Percentiles rank a stretch among this genome's conserved stretches.
These are phyloP conservation scores for Xylaria castorea DNA, from an alignment of 495 filamentous ascomycete genomes.

Conservation along the genomic window DNA sequence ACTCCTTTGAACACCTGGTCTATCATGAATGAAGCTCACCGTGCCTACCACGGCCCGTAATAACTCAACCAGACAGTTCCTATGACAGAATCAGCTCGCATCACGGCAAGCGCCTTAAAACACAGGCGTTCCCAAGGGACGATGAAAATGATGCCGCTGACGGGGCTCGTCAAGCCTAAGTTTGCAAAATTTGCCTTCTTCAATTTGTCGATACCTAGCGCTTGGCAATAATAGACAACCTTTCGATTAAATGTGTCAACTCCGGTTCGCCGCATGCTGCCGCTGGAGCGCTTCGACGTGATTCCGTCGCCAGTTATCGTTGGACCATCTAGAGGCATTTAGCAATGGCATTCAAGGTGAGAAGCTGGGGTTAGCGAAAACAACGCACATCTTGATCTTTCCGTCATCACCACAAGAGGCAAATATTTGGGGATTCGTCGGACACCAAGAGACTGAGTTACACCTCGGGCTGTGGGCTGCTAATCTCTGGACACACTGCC, in stretches of 20 bases:
- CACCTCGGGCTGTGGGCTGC: conserved; percentile 78
- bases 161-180: background rate
- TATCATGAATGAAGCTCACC: conserved; percentile 25
- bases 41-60: conserved; percentile 1
- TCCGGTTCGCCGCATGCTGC: conserved; percentile 14
- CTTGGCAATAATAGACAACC: background rate
- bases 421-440: conserved; percentile 80
- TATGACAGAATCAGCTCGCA: background rate
- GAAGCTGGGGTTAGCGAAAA: background rate
- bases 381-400: conserved; percentile 81
- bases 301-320: conserved; percentile 29
- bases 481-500: conserved; percentile 73
- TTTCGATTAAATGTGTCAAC: conserved; percentile 20
- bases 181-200: conserved; percentile 5
- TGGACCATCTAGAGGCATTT: conserved; percentile 42
- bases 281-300: conserved; percentile 20
- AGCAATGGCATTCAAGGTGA: conserved; percentile 11
- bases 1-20: conserved; percentile 31
- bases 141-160: background rate
- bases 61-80: background rate
- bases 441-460: conserved; percentile 94
- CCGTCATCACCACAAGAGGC: conserved; percentile 90
- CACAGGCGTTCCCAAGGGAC: background rate
- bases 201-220: background rate
- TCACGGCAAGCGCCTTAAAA: conserved; percentile 8